Evolutionary conservation across 1,139 yeast genomes (phyloP).

Genomic region (Geotrichum aggregatum): DNA sequence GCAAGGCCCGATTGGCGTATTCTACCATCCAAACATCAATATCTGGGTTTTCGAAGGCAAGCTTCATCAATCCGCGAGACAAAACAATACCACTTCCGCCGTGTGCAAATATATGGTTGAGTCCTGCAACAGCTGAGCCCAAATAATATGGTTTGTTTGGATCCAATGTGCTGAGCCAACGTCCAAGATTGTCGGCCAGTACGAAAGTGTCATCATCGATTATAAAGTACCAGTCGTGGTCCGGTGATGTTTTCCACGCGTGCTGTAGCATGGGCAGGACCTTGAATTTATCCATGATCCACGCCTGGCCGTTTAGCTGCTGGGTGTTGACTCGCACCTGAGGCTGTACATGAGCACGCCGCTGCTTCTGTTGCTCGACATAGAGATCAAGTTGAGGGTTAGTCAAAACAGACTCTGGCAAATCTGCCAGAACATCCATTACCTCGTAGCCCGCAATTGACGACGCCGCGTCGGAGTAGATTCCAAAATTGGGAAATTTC

Average conservation of each 20-base stretch:
- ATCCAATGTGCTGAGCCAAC: constrained; percentile 31
- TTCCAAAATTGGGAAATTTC: constrained; percentile 37
- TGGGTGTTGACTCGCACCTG: constrained; percentile 4
- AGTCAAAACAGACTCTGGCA: constrained; percentile 21
- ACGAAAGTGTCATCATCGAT: constrained; percentile 41
- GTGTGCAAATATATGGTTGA: constrained; percentile 36
- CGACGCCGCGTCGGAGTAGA: constrained; percentile 38
- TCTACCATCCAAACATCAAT: constrained; percentile 27
- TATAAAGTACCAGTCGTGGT: constrained; percentile 39
- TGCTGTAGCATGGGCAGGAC: constrained; percentile 40
- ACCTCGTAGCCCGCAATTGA: constrained; percentile 37
- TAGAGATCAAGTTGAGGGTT: constrained; percentile 19
- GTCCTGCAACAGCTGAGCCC: constrained; percentile 27
- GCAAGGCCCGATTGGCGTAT: constrained; percentile 32
- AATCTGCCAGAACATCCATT: constrained; percentile 34
- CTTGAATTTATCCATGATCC: constrained; percentile 39
- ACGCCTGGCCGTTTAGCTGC: constrained; percentile 32
- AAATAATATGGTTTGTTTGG: constrained; percentile 33
- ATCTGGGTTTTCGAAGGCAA: constrained; percentile 25
- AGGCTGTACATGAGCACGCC: constrained; percentile 15
- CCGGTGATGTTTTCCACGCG: constrained; percentile 36
- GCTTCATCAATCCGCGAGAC: constrained; percentile 21
- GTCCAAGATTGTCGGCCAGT: constrained; percentile 32
- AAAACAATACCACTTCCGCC: constrained; percentile 34
- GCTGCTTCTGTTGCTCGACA: constrained; percentile 17